A percentile compares a stretch with the other conserved stretches of the same genome.
Conservation (phyloP, 208 protist genomes). For the Polymyxa betae region DNA sequence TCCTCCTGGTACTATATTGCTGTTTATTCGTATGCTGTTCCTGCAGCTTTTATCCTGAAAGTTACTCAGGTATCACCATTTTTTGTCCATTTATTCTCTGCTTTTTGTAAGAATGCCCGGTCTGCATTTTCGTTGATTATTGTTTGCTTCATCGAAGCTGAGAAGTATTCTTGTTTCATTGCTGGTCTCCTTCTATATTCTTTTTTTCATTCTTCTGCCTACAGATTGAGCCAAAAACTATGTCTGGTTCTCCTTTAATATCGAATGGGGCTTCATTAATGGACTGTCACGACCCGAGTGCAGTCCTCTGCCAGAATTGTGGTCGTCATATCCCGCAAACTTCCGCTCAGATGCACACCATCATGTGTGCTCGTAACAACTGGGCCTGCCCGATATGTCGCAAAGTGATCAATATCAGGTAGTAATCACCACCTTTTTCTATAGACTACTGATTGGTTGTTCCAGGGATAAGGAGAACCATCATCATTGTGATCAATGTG, state of each 20-base stretch:
- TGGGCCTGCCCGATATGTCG: conserved; percentile 32
- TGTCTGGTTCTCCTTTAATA: no score
- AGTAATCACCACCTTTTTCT: not conserved
- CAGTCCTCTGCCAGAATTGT: not conserved
- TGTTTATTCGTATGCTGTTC: not conserved
- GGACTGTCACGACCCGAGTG: not conserved
- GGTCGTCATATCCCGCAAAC: not conserved
- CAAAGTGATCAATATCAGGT: conserved; percentile 5
- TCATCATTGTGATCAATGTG: conserved; percentile 42
- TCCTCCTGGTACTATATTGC: conserved; percentile 48
- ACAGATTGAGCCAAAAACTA: no score
- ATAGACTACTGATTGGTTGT: not conserved
- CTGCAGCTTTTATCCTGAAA: not conserved
- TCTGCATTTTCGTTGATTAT: no score
- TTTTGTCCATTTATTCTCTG: not conserved
- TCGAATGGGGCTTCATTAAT: no score
- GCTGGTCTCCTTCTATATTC: no score
- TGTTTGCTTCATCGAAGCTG: no score
- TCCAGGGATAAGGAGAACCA: not conserved
- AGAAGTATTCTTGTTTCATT: no score
- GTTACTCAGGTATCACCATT: not conserved
- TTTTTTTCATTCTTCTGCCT: no score
- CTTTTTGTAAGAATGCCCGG: not conserved
- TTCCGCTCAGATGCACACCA: not conserved
- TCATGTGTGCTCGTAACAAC: conserved; percentile 50